phyloP scores from a whole-genome alignment of 2,329 filamentous ascomycete species.

The Exophiala phaeomuriformis region DNA sequence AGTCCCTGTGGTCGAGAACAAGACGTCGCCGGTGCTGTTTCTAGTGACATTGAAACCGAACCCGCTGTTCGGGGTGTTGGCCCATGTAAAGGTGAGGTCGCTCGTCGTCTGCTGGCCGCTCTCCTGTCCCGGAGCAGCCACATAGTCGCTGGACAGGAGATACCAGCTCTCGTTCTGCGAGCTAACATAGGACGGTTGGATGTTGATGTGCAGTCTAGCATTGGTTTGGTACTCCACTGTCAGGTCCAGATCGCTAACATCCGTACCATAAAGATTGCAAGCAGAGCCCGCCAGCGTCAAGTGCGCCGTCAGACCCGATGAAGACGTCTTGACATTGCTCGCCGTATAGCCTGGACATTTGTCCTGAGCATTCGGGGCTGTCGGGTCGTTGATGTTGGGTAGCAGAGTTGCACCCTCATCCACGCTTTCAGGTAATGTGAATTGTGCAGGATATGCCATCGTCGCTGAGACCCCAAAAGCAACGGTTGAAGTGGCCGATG shows the following conservation, averaged over 20 bases:
- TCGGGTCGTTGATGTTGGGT: constrained; percentile 58
- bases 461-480: constrained; percentile 7
- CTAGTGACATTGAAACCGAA: constrained; percentile 53
- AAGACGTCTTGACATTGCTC: constrained; percentile 41
- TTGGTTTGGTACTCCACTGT: constrained; percentile 60
- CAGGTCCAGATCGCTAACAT: constrained; percentile 60
- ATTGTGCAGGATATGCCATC: constrained; percentile 27
- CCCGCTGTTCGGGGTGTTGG: constrained; percentile 44
- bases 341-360: constrained; percentile 57
- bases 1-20: constrained; percentile 60
- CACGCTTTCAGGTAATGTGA: constrained; percentile 44
- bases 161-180: constrained; percentile 60
- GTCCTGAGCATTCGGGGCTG: constrained; percentile 55
- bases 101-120: constrained; percentile 32
- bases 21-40: constrained; percentile 54
- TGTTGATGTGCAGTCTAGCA: constrained; percentile 62
- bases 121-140: constrained; percentile 50
- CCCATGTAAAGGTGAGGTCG: constrained; percentile 48
- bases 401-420: constrained; percentile 45
- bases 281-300: constrained; percentile 47
- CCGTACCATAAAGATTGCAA: constrained; percentile 70
- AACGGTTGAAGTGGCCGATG: constrained; percentile 4
- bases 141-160: constrained; percentile 55
- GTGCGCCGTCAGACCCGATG: constrained; percentile 46
- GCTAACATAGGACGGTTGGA: constrained; percentile 58